Evolutionary conservation across 169 alveolate genomes (phyloP), one percentile per base, ranked within the genome.

Genomic region (Cystoisospora suis): DNA sequence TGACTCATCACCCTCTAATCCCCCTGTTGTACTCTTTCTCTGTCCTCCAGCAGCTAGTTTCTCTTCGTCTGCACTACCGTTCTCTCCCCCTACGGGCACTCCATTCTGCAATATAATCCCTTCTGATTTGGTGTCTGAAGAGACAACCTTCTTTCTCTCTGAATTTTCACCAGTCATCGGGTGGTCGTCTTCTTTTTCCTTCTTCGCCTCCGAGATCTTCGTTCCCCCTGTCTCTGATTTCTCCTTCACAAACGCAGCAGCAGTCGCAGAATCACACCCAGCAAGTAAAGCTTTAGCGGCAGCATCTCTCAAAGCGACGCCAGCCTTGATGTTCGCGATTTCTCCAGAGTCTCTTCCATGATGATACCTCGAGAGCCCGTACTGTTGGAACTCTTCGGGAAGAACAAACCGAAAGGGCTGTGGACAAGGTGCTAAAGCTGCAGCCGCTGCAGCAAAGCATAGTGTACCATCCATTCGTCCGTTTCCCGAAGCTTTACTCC

Each of bases 211-310:
- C 44, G n/a, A 20, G 17, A n/a, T n/a, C n/a, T n/a, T n/a, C 29
- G 23, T 38, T 34, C 27, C 77, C 45, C 77, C 34, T 4, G 27
- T n/a, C 4, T 44, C 2, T 12, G 69, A 77, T 56, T 44, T 61
- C 42, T 56, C 59, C 80, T 58, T 36, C 32, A 38, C 87, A 42
- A 69, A 59, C 7, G 44, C 69, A 38, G 87, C 87, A 42, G 79
- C 79, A 65, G 79, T 7, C 7, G 34, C 75, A 9, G 23, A 47
- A 81, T 4, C 85, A 38, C 45, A n/a, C 29, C 27, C 85, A 27
- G 47, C 85, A 27, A 53, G 29, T 12, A 72, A 56, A 0, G 83
- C 83, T 4, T 40, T 34, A 5, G 83, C 83, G 7, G 88, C 88
- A 5, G 88, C 88, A 34, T 34, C 88, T 27, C 72, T 0, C 15